phyloP scores from a whole-genome alignment of 2,329 filamentous ascomycete species.

The Knufia fluminis region DNA sequence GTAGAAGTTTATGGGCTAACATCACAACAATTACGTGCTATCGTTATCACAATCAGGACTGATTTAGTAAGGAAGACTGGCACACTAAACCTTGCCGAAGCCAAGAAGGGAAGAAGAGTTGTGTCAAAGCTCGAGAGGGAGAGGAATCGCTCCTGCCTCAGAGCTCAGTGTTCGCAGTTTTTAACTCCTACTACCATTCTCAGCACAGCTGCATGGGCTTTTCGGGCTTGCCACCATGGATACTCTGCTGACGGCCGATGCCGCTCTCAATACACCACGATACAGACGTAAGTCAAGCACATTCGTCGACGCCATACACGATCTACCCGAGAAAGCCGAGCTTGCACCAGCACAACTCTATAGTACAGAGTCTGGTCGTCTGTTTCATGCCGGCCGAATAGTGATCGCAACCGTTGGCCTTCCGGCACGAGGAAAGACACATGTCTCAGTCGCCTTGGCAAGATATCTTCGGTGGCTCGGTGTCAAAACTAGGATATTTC shows the following conservation, averaged over 20 bases:
- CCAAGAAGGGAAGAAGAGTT: too few relatives aligned
- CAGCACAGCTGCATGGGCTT: background rate
- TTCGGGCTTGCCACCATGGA: slow-evolving; percentile 31
- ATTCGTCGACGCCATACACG: slow-evolving; percentile 94
- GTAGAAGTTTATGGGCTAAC: background rate
- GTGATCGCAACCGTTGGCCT: slow-evolving; percentile 95
- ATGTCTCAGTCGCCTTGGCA: slow-evolving; percentile 90
- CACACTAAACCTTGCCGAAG: too few relatives aligned
- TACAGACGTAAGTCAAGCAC: slow-evolving; percentile 91
- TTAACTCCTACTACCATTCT: background rate
- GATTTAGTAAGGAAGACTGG: too few relatives aligned
- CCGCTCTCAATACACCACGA: slow-evolving; percentile 79
- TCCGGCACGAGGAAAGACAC: slow-evolving; percentile 91
- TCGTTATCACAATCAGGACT: background rate
- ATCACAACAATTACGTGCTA: too few relatives aligned
- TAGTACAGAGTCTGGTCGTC: slow-evolving; percentile 90
- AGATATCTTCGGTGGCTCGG: slow-evolving; percentile 94
- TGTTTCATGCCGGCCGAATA: slow-evolving; percentile 95
- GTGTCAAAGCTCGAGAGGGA: too few relatives aligned
- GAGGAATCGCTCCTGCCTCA: background rate
- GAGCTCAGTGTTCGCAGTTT: background rate
- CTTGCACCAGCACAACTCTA: slow-evolving; percentile 95
- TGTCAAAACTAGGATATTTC: slow-evolving; percentile 96
- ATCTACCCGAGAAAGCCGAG: slow-evolving; percentile 71
- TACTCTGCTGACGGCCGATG: slow-evolving; percentile 63